Evolutionary conservation across 140 eudicot genomes (phyloP).

Genomic region (Anethum foeniculum): DNA sequence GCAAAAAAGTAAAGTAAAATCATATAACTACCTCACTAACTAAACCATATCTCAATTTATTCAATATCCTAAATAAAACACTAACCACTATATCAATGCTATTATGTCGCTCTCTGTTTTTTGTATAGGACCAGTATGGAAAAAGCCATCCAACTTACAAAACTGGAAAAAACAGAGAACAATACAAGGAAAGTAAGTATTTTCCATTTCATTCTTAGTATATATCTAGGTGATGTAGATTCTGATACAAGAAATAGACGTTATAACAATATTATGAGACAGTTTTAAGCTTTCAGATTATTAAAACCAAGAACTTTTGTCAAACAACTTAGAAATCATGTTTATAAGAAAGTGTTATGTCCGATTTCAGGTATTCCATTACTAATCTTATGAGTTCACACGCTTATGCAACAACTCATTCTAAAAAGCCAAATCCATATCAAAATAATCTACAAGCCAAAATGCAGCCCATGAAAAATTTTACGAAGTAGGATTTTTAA

Average conservation of each 20-base stretch:
- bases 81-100: constrained; percentile 60
- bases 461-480: background rate
- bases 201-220: constrained; percentile 26
- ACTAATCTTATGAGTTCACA: background rate
- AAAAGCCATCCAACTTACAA: background rate
- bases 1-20: background rate
- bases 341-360: background rate
- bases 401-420: too few relatives aligned
- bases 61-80: constrained; percentile 51
- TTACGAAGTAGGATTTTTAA: background rate
- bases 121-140: constrained; percentile 25
- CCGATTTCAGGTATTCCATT: background rate
- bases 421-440: too few relatives aligned
- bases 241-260: constrained; percentile 15
- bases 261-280: background rate
- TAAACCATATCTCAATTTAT: constrained; percentile 48
- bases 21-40: constrained; percentile 43
- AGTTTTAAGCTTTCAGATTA: background rate
- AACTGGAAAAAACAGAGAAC: background rate
- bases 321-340: background rate
- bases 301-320: background rate
- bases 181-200: background rate
- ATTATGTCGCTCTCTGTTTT: constrained; percentile 30
- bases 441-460: background rate
- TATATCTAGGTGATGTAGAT: constrained; percentile 45